These are phyloP conservation scores for Forsythia suspensa DNA, from an alignment of 257 asterid genomes.

Conservation along the genomic window DNA sequence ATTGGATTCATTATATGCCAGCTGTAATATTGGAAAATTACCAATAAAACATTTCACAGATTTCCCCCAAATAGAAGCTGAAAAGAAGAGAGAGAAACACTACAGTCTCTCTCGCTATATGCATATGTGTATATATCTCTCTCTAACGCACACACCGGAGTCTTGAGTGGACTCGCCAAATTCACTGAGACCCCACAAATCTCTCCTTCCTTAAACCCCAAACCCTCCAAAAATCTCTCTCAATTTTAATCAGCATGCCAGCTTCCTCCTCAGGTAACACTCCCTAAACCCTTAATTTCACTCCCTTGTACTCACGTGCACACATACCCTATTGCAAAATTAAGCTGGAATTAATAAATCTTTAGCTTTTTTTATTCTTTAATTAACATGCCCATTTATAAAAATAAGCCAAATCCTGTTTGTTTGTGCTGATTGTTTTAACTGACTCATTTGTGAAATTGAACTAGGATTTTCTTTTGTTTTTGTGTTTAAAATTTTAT, in stretches of 20 bases:
- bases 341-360: slow-evolving; percentile 21
- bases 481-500: background rate
- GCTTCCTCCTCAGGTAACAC: slow-evolving; percentile 83
- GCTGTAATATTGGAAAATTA: background rate
- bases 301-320: background rate
- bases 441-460: background rate
- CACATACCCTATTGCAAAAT: background rate
- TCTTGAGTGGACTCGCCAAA: slow-evolving; percentile 46
- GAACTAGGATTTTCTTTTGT: background rate
- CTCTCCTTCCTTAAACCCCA: slow-evolving; percentile 46
- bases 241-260: slow-evolving; percentile 59
- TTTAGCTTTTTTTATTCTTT: background rate
- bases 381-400: slow-evolving; percentile 16
- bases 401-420: slow-evolving; percentile 13
- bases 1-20: background rate
- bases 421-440: background rate
- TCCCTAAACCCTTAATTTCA: background rate
- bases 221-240: slow-evolving; percentile 40
- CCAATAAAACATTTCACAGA: background rate
- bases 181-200: slow-evolving; percentile 71
- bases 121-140: background rate
- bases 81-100: background rate
- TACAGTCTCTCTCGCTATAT: background rate
- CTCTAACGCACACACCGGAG: background rate
- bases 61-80: background rate